phyloP scores from a whole-genome alignment of 306 rosid species.

The Glycyrrhiza uralensis region DNA sequence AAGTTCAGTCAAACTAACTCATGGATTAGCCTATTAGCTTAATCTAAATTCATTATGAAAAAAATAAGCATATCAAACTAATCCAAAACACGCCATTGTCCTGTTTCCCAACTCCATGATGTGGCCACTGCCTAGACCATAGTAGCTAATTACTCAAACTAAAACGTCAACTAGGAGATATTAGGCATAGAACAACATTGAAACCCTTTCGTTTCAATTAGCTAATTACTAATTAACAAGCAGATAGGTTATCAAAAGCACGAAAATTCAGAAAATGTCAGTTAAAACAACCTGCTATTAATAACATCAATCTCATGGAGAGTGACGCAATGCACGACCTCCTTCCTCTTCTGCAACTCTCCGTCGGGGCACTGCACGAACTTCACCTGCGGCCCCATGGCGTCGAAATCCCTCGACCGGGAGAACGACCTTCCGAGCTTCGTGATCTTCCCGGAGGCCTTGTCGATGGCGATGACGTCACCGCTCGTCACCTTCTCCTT shows the following conservation, averaged over 20 bases:
- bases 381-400: conserved; percentile 88
- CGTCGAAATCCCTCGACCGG: conserved; percentile 92
- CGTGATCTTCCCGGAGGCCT: conserved; percentile 88
- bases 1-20: too few species aligned
- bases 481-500: conserved; percentile 97
- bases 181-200: too few species aligned
- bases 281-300: conserved; percentile 94
- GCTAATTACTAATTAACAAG: too few species aligned
- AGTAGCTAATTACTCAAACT: too few species aligned
- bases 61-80: not conserved
- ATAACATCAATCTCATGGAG: conserved; percentile 99
- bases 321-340: conserved; percentile 94
- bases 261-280: too few species aligned
- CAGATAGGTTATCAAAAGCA: too few species aligned
- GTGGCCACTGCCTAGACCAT: too few species aligned
- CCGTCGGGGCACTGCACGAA: conserved; percentile 98
- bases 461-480: conserved; percentile 73
- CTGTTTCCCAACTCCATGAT: not conserved
- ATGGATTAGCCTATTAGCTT: not conserved
- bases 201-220: too few species aligned
- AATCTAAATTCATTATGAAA: not conserved
- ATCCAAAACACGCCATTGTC: not conserved
- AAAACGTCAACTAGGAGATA: too few species aligned
- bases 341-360: conserved; percentile 98
- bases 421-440: conserved; percentile 94